A percentile compares a stretch with the other conserved stretches of the same genome.
Conservation (phyloP, 352 stramenopile species). For the Globisporangium polare region DNA sequence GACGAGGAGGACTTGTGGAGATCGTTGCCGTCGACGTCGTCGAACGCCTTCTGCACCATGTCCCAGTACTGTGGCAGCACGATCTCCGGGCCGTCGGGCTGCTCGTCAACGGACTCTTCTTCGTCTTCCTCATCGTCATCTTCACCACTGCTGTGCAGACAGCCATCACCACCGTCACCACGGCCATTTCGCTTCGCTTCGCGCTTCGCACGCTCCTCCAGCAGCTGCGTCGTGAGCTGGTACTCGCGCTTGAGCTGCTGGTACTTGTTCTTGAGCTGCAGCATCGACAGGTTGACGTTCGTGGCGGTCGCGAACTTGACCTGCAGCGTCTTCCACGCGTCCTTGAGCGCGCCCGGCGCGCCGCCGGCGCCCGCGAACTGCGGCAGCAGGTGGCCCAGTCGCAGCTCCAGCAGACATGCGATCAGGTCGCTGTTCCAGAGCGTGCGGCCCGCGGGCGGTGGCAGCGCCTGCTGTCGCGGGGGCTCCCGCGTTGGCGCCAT, state of each 20-base stretch:
- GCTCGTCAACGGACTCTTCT: neutral
- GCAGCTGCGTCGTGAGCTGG: neutral
- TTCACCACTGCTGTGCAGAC: neutral
- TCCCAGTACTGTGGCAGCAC: conserved; percentile 9
- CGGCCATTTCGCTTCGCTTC: neutral
- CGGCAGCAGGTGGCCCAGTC: conserved; percentile 5
- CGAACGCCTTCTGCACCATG: conserved; percentile 4
- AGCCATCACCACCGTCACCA: neutral
- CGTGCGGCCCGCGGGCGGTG: neutral
- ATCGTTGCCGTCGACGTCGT: neutral
- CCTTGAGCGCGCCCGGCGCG: conserved; percentile 9
- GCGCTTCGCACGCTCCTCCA: neutral
- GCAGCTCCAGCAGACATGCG: conserved; percentile 12
- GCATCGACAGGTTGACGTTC: conserved; percentile 6
- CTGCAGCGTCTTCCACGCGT: conserved; percentile 12
- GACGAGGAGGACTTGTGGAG: neutral
- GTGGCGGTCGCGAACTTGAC: conserved; percentile 11
- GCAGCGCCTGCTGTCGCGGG: neutral
- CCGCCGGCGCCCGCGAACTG: conserved; percentile 6
- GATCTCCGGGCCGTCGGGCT: neutral
- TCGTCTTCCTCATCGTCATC: neutral
- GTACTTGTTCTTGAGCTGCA: conserved; percentile 18
- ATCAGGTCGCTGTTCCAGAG: conserved; percentile 9
- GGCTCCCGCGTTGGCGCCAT: neutral
- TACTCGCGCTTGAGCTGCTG: conserved; percentile 19